These are phyloP conservation scores for Rhizoctonia solani DNA, from an alignment of 1,284 basidiomycete species.

Conservation along the genomic window DNA sequence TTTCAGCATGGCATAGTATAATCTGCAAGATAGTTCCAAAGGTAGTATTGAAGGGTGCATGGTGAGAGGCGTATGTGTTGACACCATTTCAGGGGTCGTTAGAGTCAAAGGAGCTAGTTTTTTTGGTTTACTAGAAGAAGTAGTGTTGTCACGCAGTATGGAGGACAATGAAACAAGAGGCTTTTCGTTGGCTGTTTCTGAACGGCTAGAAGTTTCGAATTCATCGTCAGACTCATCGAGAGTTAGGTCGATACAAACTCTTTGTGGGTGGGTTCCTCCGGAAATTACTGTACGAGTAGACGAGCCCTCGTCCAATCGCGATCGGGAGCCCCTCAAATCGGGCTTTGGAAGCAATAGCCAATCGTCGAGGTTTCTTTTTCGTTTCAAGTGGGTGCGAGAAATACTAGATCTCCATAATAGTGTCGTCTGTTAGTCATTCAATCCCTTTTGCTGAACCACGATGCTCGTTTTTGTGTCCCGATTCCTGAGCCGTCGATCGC, in stretches of 20 bases:
- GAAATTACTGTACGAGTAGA: neutral
- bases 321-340: neutral
- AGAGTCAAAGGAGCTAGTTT: constrained; percentile 61
- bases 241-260: constrained; percentile 15
- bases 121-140: neutral
- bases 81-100: constrained; percentile 60
- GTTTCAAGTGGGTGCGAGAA: neutral
- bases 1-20: constrained; percentile 71
- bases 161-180: neutral
- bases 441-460: too few relatives aligned
- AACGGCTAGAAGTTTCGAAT: neutral
- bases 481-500: too few relatives aligned
- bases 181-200: neutral
- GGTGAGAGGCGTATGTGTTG: constrained; percentile 76
- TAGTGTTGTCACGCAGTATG: constrained; percentile 2
- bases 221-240: constrained; percentile 22
- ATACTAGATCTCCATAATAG: neutral
- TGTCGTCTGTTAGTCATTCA: too few relatives aligned
- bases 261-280: neutral
- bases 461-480: too few relatives aligned
- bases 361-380: constrained; percentile 24
- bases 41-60: constrained; percentile 69
- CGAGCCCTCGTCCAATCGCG: neutral
- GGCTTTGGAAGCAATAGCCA: constrained; percentile 11
- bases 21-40: constrained; percentile 66